These are phyloP conservation scores for Mycocentrospora acerina DNA, from an alignment of 2,329 filamentous ascomycete species.

Conservation along the genomic window DNA sequence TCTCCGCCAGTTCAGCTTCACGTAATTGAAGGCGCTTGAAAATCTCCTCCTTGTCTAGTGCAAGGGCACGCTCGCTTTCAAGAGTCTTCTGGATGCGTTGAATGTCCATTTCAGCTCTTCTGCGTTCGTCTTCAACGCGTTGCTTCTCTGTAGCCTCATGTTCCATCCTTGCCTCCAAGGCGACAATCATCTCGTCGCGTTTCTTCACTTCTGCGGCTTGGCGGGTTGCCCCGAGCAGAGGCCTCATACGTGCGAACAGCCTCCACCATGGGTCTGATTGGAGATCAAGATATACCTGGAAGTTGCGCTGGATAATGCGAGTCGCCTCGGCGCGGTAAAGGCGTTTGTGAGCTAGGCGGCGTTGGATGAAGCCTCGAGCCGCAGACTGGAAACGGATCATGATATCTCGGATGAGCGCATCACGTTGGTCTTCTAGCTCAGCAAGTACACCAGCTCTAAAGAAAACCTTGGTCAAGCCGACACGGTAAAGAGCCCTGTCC, in stretches of 20 bases:
- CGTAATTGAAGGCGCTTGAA: constrained; percentile 92
- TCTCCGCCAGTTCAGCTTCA: constrained; percentile 90
- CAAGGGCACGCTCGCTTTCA: constrained; percentile 92
- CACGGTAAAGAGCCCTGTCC: constrained; percentile 83
- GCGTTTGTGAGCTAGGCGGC: constrained; percentile 86
- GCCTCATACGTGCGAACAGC: constrained; percentile 91
- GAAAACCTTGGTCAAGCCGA: constrained; percentile 96
- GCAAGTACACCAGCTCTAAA: constrained; percentile 95
- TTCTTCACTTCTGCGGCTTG: constrained; percentile 94
- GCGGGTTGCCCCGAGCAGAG: constrained; percentile 85
- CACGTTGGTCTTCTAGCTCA: constrained; percentile 93
- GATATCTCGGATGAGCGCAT: constrained; percentile 89
- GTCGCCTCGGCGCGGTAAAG: constrained; percentile 94
- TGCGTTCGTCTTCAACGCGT: constrained; percentile 85
- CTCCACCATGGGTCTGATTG: constrained; percentile 97
- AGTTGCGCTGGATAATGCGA: constrained; percentile 90
- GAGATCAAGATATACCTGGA: constrained; percentile 86
- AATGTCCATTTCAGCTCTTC: constrained; percentile 83
- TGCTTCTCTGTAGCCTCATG: constrained; percentile 73
- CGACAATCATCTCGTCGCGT: constrained; percentile 87
- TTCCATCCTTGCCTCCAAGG: constrained; percentile 80
- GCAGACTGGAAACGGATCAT: constrained; percentile 92
- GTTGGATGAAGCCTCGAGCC: constrained; percentile 84
- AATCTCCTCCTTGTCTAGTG: constrained; percentile 97
- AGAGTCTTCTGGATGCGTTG: constrained; percentile 88